Percentiles rank a stretch among this genome's conserved stretches.
Conservation (phyloP, 441 rosid genomes). For the Arabidopsis hybrid region DNA sequence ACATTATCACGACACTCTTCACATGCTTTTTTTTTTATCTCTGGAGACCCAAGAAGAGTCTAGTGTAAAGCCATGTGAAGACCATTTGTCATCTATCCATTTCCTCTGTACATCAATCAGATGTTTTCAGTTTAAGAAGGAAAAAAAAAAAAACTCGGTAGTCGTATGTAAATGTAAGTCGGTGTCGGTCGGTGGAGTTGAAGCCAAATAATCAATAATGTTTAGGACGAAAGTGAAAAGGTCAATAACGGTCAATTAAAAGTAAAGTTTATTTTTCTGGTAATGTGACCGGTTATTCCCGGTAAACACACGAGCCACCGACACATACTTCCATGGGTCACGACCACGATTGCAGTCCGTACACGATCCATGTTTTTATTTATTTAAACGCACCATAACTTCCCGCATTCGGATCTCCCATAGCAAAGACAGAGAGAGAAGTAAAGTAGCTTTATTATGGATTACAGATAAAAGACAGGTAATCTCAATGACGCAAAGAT, state of each 20-base stretch:
- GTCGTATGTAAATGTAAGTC: conserved; percentile 8
- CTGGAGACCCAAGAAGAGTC: conserved; percentile 23
- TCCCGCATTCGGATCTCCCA: conserved; percentile 33
- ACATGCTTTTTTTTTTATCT: conserved; percentile 2
- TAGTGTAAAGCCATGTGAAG: conserved; percentile 34
- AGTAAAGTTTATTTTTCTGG: conserved; percentile 8
- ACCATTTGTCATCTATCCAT: conserved; percentile 18
- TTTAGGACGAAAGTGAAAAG: conserved; percentile 27
- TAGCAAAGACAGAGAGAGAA: not conserved
- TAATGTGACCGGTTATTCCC: conserved; percentile 39
- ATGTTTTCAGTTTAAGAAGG: conserved; percentile 6
- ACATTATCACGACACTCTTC: conserved; percentile 10
- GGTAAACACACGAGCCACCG: conserved; percentile 43
- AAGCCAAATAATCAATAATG: not conserved
- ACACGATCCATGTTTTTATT: conserved; percentile 3
- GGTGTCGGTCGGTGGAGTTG: conserved; percentile 37
- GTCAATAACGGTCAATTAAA: conserved; percentile 23
- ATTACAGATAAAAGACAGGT: conserved; percentile 34
- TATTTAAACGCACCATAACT: conserved; percentile 12
- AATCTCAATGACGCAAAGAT: conserved; percentile 29
- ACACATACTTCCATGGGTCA: conserved; percentile 36
- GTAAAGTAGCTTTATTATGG: conserved; percentile 4
- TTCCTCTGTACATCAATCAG: conserved; percentile 1
- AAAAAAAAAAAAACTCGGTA: not conserved
- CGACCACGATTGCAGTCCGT: conserved; percentile 35